Evolutionary conservation across 2,329 filamentous ascomycete genomes (phyloP), one percentile per base, ranked within the genome.

Genomic region (Atkinsonella texensis): DNA sequence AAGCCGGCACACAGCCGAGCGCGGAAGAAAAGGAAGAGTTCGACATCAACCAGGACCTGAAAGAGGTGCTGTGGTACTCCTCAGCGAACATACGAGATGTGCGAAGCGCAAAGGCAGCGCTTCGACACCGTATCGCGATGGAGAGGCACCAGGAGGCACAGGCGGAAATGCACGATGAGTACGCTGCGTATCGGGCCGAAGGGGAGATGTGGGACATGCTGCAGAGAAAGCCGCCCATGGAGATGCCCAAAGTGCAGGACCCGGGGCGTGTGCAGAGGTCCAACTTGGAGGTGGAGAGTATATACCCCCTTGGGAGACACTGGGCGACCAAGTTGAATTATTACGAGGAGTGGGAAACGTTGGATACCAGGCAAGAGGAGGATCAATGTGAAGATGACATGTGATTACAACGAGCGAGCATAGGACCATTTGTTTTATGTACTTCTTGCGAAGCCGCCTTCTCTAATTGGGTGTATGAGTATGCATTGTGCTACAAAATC

Each of bases 171-270:
- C 54, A 64, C 13, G 75, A 79, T 54, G 62, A 63, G 15, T 63
- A 63, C 40, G 65, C 63, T 2, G 71, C 68, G 50, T 64, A 65
- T 43, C 57, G 62, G 23, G 73, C 72, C 33, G 75, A 78, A 57
- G 54, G 57, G 28, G 60, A 65, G 45, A 63, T 79, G 64, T 77
- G 75, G 75, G 58, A 61, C 10, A 52, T 76, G 15, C 54, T 77
- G 18, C 67, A 68, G 41, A 64, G 62, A 58, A 59, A 63, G 33
- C 69, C 71, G 2, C 69, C 68, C 0, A 60, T 60, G 52, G 63
- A 63, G 28, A 42, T 66, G 46, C 60, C 62, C 8, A 68, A 61
- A 56, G 54, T 59, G 28, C 60, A 62, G 6, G 59, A 64, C 18
- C 62, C 63, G 1, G 63, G 61, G 4, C 58, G 55, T 13, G 38